Base-by-base conservation (phyloP, 192 early-diverging fungal genomes). In the Chytriomyces hyalinus region DNA sequence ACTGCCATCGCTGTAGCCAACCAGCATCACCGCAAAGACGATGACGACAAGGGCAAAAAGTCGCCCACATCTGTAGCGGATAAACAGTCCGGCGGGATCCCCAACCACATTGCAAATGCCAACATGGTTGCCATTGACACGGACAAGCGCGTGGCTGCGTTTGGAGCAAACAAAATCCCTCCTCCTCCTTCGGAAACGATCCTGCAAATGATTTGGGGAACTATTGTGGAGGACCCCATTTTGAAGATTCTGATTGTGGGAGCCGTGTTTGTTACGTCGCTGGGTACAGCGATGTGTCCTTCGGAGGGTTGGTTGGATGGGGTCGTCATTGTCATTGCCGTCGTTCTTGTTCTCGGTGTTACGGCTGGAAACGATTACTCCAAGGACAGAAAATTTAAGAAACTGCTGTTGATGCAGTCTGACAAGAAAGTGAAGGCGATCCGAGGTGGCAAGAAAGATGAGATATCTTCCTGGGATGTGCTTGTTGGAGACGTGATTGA, bases 351-450 rank as follows among this genome's bases (percentile, higher is more conserved):
- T 5, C 67, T 90, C 26, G 71, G 77, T 17, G 89, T 90, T 9
- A 90, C 89, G 17, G 85, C 87, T 45, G 87, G 87, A 47, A 90
- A 90, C 76, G 89, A 90, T 64, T 90, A 81, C 66, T 82, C 80
- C 61, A 90, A 90, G 65, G 89, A 90, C 77, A 65, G 79, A 49
- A 90, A 90, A 67, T 90, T 90, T 78, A 90, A 89, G 62, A 87
- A 89, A 66, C 76, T 90, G 22, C 65, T 89, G 69, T 68, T 89
- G 63, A 73, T 90, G 63, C 87, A 90, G 67, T 79, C 80, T 43
- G 87, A 90, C 78, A 90, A 90, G 79, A 80, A 79, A 26, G 76
- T 73, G 61, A 87, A 85, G 64, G 89, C 89, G 13, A 79, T 90
- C 63, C 80, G 89, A 17, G 84, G 86, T 24, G 87, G 87, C 15